Evolutionary conservation across 2,329 filamentous ascomycete species (phyloP).

Genomic region (Hypoxylon sp.): DNA sequence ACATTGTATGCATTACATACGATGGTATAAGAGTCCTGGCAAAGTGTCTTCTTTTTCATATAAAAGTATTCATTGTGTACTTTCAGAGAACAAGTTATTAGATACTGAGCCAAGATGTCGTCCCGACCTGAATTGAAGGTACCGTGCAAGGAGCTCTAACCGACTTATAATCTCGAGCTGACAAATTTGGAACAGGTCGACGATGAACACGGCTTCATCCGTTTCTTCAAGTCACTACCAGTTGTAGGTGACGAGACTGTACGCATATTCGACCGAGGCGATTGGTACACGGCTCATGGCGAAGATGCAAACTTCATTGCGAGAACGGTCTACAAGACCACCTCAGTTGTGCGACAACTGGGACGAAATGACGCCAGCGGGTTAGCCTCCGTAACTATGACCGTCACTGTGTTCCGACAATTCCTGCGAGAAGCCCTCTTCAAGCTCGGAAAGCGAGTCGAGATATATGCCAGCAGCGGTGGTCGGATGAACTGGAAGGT

Average conservation of each 20-base stretch:
- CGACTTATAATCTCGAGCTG: background rate
- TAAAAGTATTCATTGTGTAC: background rate
- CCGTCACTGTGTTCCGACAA: conserved; percentile 92
- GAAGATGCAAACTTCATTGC: conserved; percentile 88
- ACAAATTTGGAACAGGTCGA: conserved; percentile 76
- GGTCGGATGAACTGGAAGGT: conserved; percentile 93
- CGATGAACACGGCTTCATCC: conserved; percentile 97
- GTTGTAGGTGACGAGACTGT: conserved; percentile 79
- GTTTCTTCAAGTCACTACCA: conserved; percentile 91
- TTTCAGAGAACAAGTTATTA: conserved; percentile 1
- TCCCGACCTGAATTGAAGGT: conserved; percentile 70
- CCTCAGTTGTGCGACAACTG: conserved; percentile 91
- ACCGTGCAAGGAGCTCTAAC: conserved; percentile 2
- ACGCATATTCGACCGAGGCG: conserved; percentile 92
- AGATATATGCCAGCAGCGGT: conserved; percentile 85
- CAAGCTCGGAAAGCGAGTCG: conserved; percentile 88
- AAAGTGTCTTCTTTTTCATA: background rate
- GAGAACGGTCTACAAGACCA: conserved; percentile 94
- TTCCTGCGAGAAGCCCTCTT: conserved; percentile 96
- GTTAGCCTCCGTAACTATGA: conserved; percentile 94
- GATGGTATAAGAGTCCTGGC: conserved; percentile 14
- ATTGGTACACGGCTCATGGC: conserved; percentile 96
- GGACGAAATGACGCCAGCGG: conserved; percentile 87
- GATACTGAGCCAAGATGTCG: conserved; percentile 58
- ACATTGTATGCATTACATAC: conserved; percentile 7